phyloP scores from a whole-genome alignment of 495 filamentous ascomycete species.

The Xylaria bambusicola region DNA sequence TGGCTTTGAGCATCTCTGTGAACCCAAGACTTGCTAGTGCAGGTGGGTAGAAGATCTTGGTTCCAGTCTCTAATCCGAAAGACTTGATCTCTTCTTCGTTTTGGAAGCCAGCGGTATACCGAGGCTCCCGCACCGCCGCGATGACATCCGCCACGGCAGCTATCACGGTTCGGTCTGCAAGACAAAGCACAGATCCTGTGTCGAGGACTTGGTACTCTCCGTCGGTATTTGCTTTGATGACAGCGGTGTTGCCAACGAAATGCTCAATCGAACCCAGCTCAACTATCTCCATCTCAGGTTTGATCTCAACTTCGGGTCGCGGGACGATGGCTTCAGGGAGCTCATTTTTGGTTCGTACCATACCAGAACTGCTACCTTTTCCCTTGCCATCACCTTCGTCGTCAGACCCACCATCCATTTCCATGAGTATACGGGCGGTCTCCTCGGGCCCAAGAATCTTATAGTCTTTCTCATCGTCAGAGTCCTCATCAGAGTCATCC shows the following conservation, averaged over 20 bases:
- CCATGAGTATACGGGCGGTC: conserved; percentile 78
- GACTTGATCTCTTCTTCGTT: conserved; percentile 65
- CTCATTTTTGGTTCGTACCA: conserved; percentile 74
- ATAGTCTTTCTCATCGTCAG: conserved; percentile 70
- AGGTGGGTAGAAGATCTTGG: conserved; percentile 74
- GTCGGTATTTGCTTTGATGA: conserved; percentile 76
- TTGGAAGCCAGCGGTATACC: conserved; percentile 75
- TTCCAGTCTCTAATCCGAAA: conserved; percentile 63
- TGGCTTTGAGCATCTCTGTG: conserved; percentile 71
- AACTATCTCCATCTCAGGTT: conserved; percentile 71
- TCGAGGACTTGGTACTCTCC: conserved; percentile 85
- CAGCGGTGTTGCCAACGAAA: conserved; percentile 70
- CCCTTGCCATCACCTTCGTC: conserved; percentile 65
- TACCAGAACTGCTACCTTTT: conserved; percentile 38
- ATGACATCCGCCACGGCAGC: conserved; percentile 80
- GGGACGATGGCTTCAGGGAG: conserved; percentile 64
- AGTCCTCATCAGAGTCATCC: conserved; percentile 60
- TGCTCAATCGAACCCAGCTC: conserved; percentile 71
- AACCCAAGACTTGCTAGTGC: conserved; percentile 77
- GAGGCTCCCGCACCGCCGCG: conserved; percentile 77
- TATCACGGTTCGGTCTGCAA: conserved; percentile 71
- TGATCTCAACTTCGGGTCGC: conserved; percentile 73
- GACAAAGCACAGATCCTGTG: conserved; percentile 77
- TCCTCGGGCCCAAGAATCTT: conserved; percentile 74
- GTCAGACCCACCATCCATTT: conserved; percentile 65